Base-by-base conservation (phyloP, 2,329 filamentous ascomycete species). In the Dothistroma pini region DNA sequence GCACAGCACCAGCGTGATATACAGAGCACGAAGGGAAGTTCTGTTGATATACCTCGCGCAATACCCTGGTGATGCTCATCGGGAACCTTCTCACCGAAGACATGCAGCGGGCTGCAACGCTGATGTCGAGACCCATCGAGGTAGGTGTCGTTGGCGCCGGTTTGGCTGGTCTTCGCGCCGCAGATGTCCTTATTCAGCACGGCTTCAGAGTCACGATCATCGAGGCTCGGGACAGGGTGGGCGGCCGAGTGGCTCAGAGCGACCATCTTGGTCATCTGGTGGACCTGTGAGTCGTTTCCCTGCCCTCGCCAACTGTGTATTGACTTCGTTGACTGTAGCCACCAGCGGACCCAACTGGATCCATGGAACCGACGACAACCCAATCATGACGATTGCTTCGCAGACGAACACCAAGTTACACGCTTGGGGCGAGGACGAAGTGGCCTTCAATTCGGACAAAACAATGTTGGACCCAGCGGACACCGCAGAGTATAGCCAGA, bases 331-430 rank as follows among this genome's bases (percentile, higher is more conserved):
- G 47, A 59, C 57, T 12, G 8, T 25, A 12, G 38, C 32, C 5
- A n/a, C 32, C 50, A 86, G 83, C 34, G 89, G 89, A 0, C 87
- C 89, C n/a, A 92, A 91, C 68, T 92, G 89, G 89, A 90, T 92
- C 56, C 89, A 92, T 62, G 89, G 89, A 35, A 90, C 87, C 6
- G 78, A 84, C 0, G 80, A 86, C 63, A 92, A 91, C 69, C 87
- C 89, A 0, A 89, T 91, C 16, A 73, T 88, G 44, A 84, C 88
- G 49, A 77, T 91, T 19, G 88, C 87, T 12, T 83, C 81, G 65
- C 77, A 83, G 63, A 90, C 87, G 0, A 76, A 79, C 1, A 90
- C 83, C 0, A 65, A 74, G 10, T 75, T 81, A 2, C 77, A 83
- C 69, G 79, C 78, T 50, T 83, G 81, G 73, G 84, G 87, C 52